phyloP scores from a whole-genome alignment of 2,329 filamentous ascomycete genomes.

The Xylaria digitata region DNA sequence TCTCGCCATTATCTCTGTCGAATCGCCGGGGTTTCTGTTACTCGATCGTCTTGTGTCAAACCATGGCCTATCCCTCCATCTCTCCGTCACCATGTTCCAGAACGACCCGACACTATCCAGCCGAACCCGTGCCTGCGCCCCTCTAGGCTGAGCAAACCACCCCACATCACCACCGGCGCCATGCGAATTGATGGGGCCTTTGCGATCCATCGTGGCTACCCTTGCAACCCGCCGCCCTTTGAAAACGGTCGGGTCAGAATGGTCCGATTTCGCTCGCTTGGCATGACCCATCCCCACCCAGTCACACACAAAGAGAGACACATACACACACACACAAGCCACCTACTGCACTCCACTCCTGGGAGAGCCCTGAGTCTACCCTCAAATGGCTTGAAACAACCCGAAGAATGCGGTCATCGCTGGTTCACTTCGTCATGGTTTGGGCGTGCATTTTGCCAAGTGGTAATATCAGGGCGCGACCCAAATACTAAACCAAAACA shows the following conservation, averaged over 20 bases:
- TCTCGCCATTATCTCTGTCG: slow-evolving; percentile 40
- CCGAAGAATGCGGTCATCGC: background rate
- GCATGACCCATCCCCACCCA: background rate
- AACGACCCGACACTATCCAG: slow-evolving; percentile 25
- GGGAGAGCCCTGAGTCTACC: background rate
- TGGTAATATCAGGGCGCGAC: background rate
- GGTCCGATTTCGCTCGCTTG: slow-evolving; percentile 43
- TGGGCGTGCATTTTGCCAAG: slow-evolving; percentile 18
- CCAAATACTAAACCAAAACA: background rate
- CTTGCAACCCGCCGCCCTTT: background rate
- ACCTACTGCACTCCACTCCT: slow-evolving; percentile 15
- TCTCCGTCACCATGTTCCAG: slow-evolving; percentile 14
- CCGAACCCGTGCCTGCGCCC: slow-evolving; percentile 25
- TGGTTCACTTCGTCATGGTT: slow-evolving; percentile 13
- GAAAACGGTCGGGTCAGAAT: slow-evolving; percentile 11
- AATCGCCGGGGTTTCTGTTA: slow-evolving; percentile 46
- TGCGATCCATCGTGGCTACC: slow-evolving; percentile 5
- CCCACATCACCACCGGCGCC: slow-evolving; percentile 24
- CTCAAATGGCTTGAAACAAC: background rate
- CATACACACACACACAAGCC: background rate
- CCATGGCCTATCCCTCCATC: slow-evolving; percentile 19
- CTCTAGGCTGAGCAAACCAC: slow-evolving; percentile 21
- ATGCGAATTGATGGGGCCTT: slow-evolving; percentile 22
- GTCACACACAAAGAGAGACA: background rate
- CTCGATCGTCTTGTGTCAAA: slow-evolving; percentile 45